Percentiles rank a stretch among this genome's conserved stretches.
Evolutionary conservation across 2,329 filamentous ascomycete genomes (phyloP).

Genomic region (Fusarium solani-melongenae): DNA sequence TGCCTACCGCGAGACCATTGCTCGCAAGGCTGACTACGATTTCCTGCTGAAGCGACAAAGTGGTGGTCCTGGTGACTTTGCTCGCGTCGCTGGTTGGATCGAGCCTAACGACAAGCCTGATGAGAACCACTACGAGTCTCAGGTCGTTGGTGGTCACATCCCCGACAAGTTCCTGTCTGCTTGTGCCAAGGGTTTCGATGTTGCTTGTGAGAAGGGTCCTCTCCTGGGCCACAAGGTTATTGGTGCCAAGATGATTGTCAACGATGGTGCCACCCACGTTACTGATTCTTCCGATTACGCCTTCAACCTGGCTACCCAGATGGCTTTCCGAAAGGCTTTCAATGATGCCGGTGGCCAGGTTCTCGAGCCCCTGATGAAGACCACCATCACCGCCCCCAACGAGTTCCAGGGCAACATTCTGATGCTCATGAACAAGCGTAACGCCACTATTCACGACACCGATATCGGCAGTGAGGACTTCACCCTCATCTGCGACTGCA

Average conservation of each 20-base stretch:
- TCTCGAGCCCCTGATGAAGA: slow-evolving; percentile 98
- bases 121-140: slow-evolving; percentile 85
- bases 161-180: slow-evolving; percentile 95
- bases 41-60: slow-evolving; percentile 95
- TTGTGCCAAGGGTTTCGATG: slow-evolving; percentile 93
- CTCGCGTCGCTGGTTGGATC: slow-evolving; percentile 90
- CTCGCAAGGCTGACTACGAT: slow-evolving; percentile 83
- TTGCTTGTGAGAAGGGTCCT: slow-evolving; percentile 85
- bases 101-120: slow-evolving; percentile 82
- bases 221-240: slow-evolving; percentile 94
- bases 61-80: slow-evolving; percentile 94
- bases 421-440: slow-evolving; percentile 95
- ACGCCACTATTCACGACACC: slow-evolving; percentile 93
- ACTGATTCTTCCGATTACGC: slow-evolving; percentile 98
- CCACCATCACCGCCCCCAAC: slow-evolving; percentile 91
- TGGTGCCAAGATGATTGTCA: slow-evolving; percentile 89
- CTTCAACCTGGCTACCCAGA: slow-evolving; percentile 93
- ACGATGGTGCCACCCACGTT: slow-evolving; percentile 96
- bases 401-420: slow-evolving; percentile 99
- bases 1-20: slow-evolving; percentile 95
- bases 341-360: slow-evolving; percentile 82
- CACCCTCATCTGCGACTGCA: slow-evolving; percentile 90
- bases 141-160: slow-evolving; percentile 89
- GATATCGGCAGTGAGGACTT: slow-evolving; percentile 96
- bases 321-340: slow-evolving; percentile 97